Conservation (phyloP, 1,284 basidiomycete species). For the Trametes versicolor region DNA sequence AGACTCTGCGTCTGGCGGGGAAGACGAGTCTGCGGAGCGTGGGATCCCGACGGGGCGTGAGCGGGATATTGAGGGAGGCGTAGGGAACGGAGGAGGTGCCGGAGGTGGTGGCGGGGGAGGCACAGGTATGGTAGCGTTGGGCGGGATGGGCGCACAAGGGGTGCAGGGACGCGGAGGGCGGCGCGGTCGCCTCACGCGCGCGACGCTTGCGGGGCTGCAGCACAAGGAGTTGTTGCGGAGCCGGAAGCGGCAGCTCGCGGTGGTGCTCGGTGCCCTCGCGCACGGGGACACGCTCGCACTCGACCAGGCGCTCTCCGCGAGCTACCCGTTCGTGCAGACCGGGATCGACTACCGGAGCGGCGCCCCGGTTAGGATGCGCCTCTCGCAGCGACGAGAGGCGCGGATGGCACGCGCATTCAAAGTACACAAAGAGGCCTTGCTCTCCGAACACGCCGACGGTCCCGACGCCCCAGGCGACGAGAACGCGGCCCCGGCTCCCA, state of each 20-base stretch:
- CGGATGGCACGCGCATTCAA: conserved; percentile 43
- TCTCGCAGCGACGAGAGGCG: conserved; percentile 43
- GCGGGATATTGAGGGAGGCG: conserved; percentile 23
- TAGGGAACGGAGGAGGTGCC: conserved; percentile 43
- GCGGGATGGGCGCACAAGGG: conserved; percentile 32
- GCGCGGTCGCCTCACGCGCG: conserved; percentile 60
- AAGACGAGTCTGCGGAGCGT: conserved; percentile 48
- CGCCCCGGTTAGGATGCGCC: conserved; percentile 42
- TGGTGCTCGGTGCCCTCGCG: conserved; percentile 70
- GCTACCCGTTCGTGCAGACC: conserved; percentile 56
- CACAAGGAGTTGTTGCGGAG: conserved; percentile 77
- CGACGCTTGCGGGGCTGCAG: conserved; percentile 73
- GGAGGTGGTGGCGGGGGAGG: conserved; percentile 33
- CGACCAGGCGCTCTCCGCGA: conserved; percentile 77
- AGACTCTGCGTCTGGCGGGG: conserved; percentile 48
- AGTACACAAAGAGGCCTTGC: conserved; percentile 30
- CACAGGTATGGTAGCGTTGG: not conserved
- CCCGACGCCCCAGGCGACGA: not conserved
- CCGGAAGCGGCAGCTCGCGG: conserved; percentile 73
- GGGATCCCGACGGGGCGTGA: conserved; percentile 41
- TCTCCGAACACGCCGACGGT: not conserved
- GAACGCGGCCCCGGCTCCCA: conserved; percentile 46
- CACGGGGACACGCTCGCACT: conserved; percentile 73
- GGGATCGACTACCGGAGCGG: conserved; percentile 38
- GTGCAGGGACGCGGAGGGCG: conserved; percentile 29